Percentiles rank a stretch among this genome's conserved stretches.
Evolutionary conservation across 768 basidiomycete species (phyloP).

Genomic region (Favolaschia claudopus): DNA sequence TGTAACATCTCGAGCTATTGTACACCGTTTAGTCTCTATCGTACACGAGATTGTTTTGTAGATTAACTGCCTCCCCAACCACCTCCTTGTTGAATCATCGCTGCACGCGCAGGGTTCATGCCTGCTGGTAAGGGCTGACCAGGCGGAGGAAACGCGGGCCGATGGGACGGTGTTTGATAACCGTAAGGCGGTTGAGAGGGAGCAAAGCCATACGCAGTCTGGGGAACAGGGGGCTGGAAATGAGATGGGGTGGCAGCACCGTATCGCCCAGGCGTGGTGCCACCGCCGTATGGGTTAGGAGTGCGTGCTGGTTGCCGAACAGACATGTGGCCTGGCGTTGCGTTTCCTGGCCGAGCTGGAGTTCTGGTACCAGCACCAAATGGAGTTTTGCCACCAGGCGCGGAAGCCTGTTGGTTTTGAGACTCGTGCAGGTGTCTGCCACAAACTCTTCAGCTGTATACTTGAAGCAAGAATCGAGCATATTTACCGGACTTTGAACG

Average conservation of each 20-base stretch:
- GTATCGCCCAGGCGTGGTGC: conserved; percentile 43
- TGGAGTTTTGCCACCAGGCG: conserved; percentile 78
- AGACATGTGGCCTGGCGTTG: conserved; percentile 85
- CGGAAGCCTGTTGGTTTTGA: conserved; percentile 59
- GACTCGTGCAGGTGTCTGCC: conserved; percentile 84
- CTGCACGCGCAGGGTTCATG: conserved; percentile 72
- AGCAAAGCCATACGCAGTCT: conserved; percentile 32
- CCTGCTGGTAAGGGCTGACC: conserved; percentile 58
- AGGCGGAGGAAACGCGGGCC: conserved; percentile 49
- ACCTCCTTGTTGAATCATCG: conserved; percentile 63
- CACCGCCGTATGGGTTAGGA: conserved; percentile 77
- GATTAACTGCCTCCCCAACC: conserved; percentile 41
- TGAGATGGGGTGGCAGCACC: conserved; percentile 53
- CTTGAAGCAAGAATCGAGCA: not conserved
- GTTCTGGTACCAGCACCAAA: conserved; percentile 79
- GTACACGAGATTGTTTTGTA: conserved; percentile 16
- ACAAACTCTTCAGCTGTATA: conserved; percentile 3
- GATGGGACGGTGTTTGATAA: conserved; percentile 59
- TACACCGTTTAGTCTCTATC: conserved; percentile 19
- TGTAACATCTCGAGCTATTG: conserved; percentile 3
- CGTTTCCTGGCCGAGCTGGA: conserved; percentile 74
- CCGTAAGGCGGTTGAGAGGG: conserved; percentile 47
- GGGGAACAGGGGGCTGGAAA: conserved; percentile 43
- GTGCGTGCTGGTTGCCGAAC: conserved; percentile 77
- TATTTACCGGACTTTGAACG: conserved; percentile 88